Evolutionary conservation across 78 protist genomes (phyloP).

Genomic region (Dictyostelium firmibasis): DNA sequence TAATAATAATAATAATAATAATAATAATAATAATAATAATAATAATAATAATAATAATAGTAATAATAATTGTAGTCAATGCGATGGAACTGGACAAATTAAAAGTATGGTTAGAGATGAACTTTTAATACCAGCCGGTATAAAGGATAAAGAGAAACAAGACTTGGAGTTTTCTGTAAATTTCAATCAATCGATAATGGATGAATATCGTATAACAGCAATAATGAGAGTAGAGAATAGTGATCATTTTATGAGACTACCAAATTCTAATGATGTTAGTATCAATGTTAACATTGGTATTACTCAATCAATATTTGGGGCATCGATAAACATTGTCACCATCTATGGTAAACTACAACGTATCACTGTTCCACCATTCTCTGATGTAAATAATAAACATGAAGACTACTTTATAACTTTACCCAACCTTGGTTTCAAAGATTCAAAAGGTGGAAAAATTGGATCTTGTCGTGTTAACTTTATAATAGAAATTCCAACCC

Average conservation of each 20-base stretch:
- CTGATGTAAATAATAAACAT: background rate
- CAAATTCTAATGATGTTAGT: constrained; percentile 15
- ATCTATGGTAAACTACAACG: background rate
- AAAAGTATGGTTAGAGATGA: background rate
- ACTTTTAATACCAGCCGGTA: constrained; percentile 59
- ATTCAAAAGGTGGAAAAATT: constrained; percentile 33
- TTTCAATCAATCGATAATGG: background rate
- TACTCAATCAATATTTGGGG: constrained; percentile 59
- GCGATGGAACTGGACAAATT: constrained; percentile 31
- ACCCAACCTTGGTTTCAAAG: constrained; percentile 46
- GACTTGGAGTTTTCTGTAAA: background rate
- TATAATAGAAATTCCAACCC: background rate
- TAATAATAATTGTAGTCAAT: constrained; percentile 5
- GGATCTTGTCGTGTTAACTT: constrained; percentile 15
- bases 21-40: background rate
- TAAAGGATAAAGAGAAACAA: constrained; percentile 5
- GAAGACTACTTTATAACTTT: background rate
- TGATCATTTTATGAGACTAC: background rate
- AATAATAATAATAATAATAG: background rate
- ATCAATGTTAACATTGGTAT: background rate
- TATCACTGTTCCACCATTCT: constrained; percentile 22
- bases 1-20: background rate
- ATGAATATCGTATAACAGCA: constrained; percentile 4
- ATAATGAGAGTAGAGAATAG: constrained; percentile 12
- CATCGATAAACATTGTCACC: background rate